Conservation (phyloP, 164 flowering plant genomes). For the Umbellularia californica region DNA sequence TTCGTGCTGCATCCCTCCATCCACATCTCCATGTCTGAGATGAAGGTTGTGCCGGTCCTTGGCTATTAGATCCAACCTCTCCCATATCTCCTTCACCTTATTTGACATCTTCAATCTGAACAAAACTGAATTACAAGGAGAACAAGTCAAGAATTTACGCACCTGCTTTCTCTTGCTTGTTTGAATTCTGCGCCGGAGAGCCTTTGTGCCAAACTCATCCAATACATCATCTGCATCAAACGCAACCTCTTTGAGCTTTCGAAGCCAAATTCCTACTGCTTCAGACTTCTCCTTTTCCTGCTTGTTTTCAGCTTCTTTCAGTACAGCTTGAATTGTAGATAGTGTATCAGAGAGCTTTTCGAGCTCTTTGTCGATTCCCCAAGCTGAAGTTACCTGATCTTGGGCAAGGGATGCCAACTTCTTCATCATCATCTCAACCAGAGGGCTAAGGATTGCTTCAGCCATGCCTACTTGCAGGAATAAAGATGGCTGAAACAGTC, state of each 20-base stretch:
- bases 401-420: background rate
- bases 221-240: slow-evolving; percentile 10
- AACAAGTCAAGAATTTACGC: too few species aligned
- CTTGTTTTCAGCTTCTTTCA: slow-evolving; percentile 2
- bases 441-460: background rate
- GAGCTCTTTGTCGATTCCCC: background rate
- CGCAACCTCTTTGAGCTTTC: slow-evolving; percentile 4
- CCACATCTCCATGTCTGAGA: background rate
- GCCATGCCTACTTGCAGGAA: background rate
- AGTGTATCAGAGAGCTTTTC: background rate
- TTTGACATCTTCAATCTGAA: background rate
- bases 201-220: background rate
- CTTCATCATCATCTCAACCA: background rate
- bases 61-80: slow-evolving; percentile 1
- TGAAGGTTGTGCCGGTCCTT: background rate
- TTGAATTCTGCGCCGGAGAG: background rate
- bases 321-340: background rate
- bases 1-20: background rate
- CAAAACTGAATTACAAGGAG: background rate
- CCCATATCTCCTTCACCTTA: background rate
- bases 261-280: background rate
- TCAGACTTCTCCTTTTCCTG: background rate
- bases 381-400: background rate
- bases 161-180: background rate
- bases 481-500: background rate